Evolutionary conservation across 2,329 filamentous ascomycete genomes (phyloP), one percentile per base, ranked within the genome.

Genomic region (Colletotrichum lini): DNA sequence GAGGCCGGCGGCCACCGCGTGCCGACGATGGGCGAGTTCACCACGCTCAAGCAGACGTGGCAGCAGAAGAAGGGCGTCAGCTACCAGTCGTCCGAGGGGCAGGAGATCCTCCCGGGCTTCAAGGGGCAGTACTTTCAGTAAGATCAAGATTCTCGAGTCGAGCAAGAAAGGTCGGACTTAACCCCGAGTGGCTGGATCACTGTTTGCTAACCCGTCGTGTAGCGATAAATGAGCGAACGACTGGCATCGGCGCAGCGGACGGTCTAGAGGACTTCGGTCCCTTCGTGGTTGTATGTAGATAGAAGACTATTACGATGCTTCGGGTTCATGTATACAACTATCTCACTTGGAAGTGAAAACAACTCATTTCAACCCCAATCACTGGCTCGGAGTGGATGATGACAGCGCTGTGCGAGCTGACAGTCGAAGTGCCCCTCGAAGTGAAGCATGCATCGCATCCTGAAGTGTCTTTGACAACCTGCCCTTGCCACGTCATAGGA

Each of bases 11-110:
- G 75, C 0, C 76, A 82, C 45, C 74, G 38, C 0, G 76, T 81
- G 0, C 81, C 81, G 0, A 80, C 75, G 0, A 82, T 82, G 81
- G 80, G 80, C 7, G 80, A 82, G 65, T 82, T 82, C 30, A 82
- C 81, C 0, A 78, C 54, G 0, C 65, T 79, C 8, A 82, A 82
- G 74, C 80, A 82, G 70, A 79, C 74, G 0, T 82, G 81, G 81
- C 81, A 82, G 67, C 80, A 82, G 72, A 74, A 67, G 56, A 80
- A 78, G 65, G 77, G 73, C 4, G 74, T 69, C 1, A 74, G 65
- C 5, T 77, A 79, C 26, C 63, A 76, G 54, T 74, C 76, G 2
- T 62, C 71, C 0, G 77, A 81, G 0, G 80, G 79, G 0, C 74
- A 81, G 21, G 73, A 79, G 60, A 82, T 82, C 21, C 52, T 82